Evolutionary conservation across 208 protist genomes (phyloP), one percentile per base, ranked within the genome.

Genomic region (Acanthamoeba culbertsoni): DNA sequence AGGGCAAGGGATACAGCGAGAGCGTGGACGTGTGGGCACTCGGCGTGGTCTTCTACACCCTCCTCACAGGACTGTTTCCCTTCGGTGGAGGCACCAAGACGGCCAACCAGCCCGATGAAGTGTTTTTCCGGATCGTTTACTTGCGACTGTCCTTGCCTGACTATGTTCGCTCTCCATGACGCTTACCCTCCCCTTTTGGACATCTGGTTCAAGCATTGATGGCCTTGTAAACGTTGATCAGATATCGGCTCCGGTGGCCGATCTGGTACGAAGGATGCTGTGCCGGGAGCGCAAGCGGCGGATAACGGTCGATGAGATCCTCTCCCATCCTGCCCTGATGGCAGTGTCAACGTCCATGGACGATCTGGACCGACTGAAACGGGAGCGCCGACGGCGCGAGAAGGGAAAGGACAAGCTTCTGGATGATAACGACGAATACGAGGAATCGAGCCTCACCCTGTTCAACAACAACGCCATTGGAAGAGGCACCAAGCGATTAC

Each of bases 11-110:
- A 35, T 86, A 86, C 51, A 37, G 46, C 51, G 77, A 86, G 28
- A 55, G 23, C 28, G 86, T 92, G 55, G 86, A 92, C 45, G 55
- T 73, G 42, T 92, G 86, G 86, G 86, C 86, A 5, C 40, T 92
- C n/a, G 86, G 86, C 8, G 86, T 92, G 10, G n/a, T 35, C 28
- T 55, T 92, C 53, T 92, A 92, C 35, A 26, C 86, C 10, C 37
- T 92, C 23, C 20, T 92, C 7, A 75, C 43, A 4, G 86, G 86
- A 6, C 45, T 8, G 18, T 92, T 92, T 28, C 86, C 86, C 33
- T 92, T 92, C 48, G 86, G 77, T 12, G 45, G 77, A 7, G 51
- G 40, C 28, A 33, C 77, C 10, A 5, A 5, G 6, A 26, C 77
- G 8, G 35, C 45, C 8, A 28, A 55, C 77, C 31, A 86, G 12